Evolutionary conservation across 2,329 filamentous ascomycete species (phyloP).

Genomic region (Penicillium sp.): DNA sequence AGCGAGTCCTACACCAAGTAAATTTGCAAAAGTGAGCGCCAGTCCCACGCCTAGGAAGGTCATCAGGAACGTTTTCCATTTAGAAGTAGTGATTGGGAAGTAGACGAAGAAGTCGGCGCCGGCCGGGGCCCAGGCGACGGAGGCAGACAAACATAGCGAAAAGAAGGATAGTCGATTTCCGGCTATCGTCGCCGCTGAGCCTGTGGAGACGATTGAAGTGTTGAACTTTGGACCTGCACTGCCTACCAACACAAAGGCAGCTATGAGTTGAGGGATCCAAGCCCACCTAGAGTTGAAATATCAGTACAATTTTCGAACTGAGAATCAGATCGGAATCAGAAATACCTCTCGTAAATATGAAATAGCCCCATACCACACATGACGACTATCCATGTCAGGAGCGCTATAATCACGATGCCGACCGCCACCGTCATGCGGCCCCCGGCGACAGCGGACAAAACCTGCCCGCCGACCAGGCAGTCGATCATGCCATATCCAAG

Average conservation of each 20-base stretch:
- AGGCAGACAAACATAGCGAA: slow-evolving; percentile 28
- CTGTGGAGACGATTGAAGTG: slow-evolving; percentile 11
- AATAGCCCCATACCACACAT: slow-evolving; percentile 33
- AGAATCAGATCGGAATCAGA: neutral
- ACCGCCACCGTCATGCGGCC: slow-evolving; percentile 30
- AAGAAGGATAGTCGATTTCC: slow-evolving; percentile 31
- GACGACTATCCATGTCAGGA: slow-evolving; percentile 26
- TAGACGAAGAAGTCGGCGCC: slow-evolving; percentile 40
- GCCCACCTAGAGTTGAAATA: slow-evolving; percentile 15
- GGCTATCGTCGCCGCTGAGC: slow-evolving; percentile 5
- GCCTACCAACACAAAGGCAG: slow-evolving; percentile 36
- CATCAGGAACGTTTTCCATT: slow-evolving; percentile 30
- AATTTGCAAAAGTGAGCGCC: slow-evolving; percentile 27
- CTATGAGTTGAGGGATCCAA: slow-evolving; percentile 37
- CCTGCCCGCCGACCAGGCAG: slow-evolving; percentile 35
- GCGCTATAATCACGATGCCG: slow-evolving; percentile 29
- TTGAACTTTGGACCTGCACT: slow-evolving; percentile 33
- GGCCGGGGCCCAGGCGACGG: slow-evolving; percentile 25
- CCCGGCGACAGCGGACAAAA: slow-evolving; percentile 34
- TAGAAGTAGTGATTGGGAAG: slow-evolving; percentile 26
- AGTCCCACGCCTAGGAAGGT: slow-evolving; percentile 33
- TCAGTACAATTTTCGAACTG: neutral
- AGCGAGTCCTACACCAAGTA: slow-evolving; percentile 37
- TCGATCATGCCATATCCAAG: slow-evolving; percentile 38
- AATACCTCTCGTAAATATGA: slow-evolving; percentile 37